These are phyloP conservation scores for Globisporangium iwayamae DNA, from an alignment of 352 stramenopile species.

Conservation along the genomic window DNA sequence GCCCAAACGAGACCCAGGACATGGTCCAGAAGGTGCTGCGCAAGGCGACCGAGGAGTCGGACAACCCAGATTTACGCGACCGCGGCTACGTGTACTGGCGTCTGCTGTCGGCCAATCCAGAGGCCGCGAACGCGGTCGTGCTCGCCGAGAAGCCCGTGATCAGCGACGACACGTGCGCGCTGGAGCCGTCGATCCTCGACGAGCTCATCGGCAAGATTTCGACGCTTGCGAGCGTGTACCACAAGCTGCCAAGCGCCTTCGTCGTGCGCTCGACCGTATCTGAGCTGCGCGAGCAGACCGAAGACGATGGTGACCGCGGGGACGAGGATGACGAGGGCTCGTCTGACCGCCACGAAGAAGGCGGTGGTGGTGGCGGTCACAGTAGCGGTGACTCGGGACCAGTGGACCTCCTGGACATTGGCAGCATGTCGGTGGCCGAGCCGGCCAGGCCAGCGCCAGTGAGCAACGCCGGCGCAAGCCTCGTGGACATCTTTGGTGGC, in stretches of 20 bases:
- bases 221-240: constrained; percentile 97
- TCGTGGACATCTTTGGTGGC: constrained; percentile 86
- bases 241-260: constrained; percentile 91
- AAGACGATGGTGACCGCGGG: constrained; percentile 46
- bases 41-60: constrained; percentile 96
- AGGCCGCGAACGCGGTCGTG: constrained; percentile 97
- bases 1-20: constrained; percentile 88
- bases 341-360: constrained; percentile 54
- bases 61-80: constrained; percentile 98
- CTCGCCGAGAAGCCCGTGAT: constrained; percentile 99
- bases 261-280: constrained; percentile 81
- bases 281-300: constrained; percentile 63
- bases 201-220: constrained; percentile 97
- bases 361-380: constrained; percentile 17
- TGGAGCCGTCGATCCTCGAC: constrained; percentile 95
- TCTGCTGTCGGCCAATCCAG: constrained; percentile 96
- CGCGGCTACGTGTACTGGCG: constrained; percentile 99
- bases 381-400: constrained; percentile 23
- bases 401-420: constrained; percentile 84
- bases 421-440: constrained; percentile 72
- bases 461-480: constrained; percentile 28
- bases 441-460: constrained; percentile 32
- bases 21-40: constrained; percentile 98
- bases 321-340: constrained; percentile 61
- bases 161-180: constrained; percentile 96